phyloP scores from a whole-genome alignment of 2,329 filamentous ascomycete genomes.

The Aspergillus ibericus region DNA sequence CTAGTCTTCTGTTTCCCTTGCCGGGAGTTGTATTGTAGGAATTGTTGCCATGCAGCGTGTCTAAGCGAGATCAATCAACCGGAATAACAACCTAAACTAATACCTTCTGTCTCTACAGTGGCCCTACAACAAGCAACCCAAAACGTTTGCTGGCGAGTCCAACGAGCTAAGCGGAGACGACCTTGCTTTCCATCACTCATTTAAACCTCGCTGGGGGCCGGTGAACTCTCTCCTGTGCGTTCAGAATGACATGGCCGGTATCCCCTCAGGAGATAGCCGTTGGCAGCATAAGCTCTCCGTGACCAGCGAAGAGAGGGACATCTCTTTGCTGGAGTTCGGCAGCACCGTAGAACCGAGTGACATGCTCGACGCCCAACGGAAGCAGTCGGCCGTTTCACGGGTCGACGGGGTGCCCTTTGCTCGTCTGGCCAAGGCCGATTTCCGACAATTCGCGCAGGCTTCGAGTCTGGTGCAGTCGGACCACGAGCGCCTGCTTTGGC shows the following conservation, averaged over 20 bases:
- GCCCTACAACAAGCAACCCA: conserved; percentile 79
- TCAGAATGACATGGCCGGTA: conserved; percentile 40
- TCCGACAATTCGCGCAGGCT: conserved; percentile 33
- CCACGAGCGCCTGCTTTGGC: conserved; percentile 65
- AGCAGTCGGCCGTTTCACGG: conserved; percentile 47
- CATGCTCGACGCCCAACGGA: conserved; percentile 37
- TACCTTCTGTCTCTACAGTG: conserved; percentile 59
- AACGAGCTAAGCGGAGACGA: conserved; percentile 64
- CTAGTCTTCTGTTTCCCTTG: background rate
- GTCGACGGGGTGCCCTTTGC: conserved; percentile 61
- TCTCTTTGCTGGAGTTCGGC: conserved; percentile 30
- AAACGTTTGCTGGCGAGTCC: conserved; percentile 64
- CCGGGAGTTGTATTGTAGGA: background rate
- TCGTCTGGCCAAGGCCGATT: conserved; percentile 34
- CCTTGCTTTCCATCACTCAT: conserved; percentile 67
- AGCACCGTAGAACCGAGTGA: conserved; percentile 26
- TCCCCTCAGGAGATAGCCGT: conserved; percentile 36
- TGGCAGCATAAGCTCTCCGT: conserved; percentile 54
- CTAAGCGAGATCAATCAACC: background rate
- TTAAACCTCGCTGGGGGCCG: conserved; percentile 78
- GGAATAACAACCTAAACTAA: conserved; percentile 34
- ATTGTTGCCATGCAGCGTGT: background rate
- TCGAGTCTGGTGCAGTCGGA: conserved; percentile 31
- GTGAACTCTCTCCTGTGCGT: conserved; percentile 71
- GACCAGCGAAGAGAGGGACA: conserved; percentile 35